Conservation (phyloP, 1,139 yeast species). For the Candida sp. region DNA sequence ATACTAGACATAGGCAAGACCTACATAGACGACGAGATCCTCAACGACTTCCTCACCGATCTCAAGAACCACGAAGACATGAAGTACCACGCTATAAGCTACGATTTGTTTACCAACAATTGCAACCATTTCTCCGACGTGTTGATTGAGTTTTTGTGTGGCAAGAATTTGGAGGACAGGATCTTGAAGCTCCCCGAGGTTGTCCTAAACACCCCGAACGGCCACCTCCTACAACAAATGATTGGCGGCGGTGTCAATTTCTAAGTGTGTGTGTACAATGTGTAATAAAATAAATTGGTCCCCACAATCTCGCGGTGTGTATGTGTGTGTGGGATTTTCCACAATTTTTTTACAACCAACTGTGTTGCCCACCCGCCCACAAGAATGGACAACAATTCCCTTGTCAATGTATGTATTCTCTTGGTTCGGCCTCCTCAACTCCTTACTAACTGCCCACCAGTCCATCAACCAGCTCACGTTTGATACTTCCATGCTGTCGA, state of each 20-base stretch:
- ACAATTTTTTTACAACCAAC: background rate
- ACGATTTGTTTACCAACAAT: conserved; percentile 67
- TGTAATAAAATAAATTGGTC: background rate
- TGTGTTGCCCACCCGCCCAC: background rate
- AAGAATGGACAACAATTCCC: conserved; percentile 2
- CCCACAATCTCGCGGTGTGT: background rate
- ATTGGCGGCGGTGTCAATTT: conserved; percentile 13
- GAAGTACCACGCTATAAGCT: conserved; percentile 51
- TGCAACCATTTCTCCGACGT: conserved; percentile 73
- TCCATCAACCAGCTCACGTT: conserved; percentile 13
- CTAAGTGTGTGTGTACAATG: background rate
- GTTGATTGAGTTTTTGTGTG: conserved; percentile 61
- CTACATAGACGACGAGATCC: conserved; percentile 52
- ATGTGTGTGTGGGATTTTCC: background rate
- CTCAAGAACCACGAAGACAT: conserved; percentile 39
- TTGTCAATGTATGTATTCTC: conserved; percentile 8
- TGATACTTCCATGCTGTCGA: conserved; percentile 15
- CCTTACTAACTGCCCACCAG: conserved; percentile 8
- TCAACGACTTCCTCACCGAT: conserved; percentile 57
- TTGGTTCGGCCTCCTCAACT: background rate
- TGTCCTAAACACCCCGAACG: conserved; percentile 66
- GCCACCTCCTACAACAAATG: conserved; percentile 44
- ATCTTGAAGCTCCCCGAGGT: conserved; percentile 58
- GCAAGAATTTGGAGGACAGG: conserved; percentile 49
- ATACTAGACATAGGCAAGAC: conserved; percentile 60